Evolutionary conservation across 345 rosid species (phyloP), one percentile per base, ranked within the genome.

Genomic region (Triadica sebifera): DNA sequence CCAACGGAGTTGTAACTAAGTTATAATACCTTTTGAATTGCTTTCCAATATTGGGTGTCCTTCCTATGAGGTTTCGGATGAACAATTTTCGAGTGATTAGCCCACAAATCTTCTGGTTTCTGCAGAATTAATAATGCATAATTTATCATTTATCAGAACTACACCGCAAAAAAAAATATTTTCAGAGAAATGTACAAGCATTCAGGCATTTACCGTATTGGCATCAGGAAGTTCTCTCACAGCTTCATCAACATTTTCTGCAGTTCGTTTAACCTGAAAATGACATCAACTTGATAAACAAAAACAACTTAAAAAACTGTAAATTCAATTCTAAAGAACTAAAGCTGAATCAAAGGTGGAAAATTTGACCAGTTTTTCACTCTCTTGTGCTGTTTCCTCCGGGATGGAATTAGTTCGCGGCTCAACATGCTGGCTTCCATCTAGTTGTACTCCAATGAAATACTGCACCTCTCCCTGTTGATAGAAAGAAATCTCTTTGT

Each of bases 51-150:
- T 19, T 87, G 83, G 70, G 86, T 86, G 47, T 88, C 89, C 88
- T 78, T 92, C 77, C 97, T 87, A 62, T 94, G 98, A 74, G 98
- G 98, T 82, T 94, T 94, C 15, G 93, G 91, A 62, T 63, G 82
- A 79, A 94, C 97, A 49, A 77, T 61, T 80, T 88, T 89, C 43
- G 97, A 92, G 66, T 94, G 98, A 70, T 92, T 90, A 73, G 85
- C 87, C 95, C 98, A 94, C 57, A 94, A 82, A 73, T 94, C 98
- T 86, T 94, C 97, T 74, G 97, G 98, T 72, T 81, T 94, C 98
- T 94, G 80, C 77, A 84, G 72, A n/a, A n/a, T n/a, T n/a, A 58
- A 22, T 39, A 67, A n/a, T 34, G 69, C 49, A 75, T 65, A 78
- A 45, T 15, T 70, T 7, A n/a, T 71, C n/a, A 57, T 70, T 5